Base-by-base conservation (phyloP, 768 basidiomycete genomes). In the Amanita rimosa region DNA sequence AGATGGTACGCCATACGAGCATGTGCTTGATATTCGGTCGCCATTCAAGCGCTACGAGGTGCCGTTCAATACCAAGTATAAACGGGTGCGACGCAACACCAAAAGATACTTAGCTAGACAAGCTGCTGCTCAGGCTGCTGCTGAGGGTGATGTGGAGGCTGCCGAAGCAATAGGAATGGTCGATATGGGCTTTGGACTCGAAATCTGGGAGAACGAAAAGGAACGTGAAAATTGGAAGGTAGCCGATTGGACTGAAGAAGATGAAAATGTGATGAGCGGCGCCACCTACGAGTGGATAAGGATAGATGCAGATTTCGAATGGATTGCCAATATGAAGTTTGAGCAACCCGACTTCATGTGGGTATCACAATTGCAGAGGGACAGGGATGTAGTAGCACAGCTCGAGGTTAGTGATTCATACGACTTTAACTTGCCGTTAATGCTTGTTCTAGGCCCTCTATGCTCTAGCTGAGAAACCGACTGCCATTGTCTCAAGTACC, bases 251-350 rank as follows among this genome's bases (percentile, higher is more conserved):
- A 89, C 87, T 4, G 94, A 96, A 58, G 92, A 96, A 55, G 93
- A 98, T 52, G 94, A 96, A 60, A 81, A 85, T 52, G 72, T 76
- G 37, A 95, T 98, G 90, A 83, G 85, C 34, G 89, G 89, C 14
- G 94, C 95, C 53, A 95, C 92, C 3, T 99, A 97, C 64, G 96
- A 99, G 66, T 99, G 95, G 95, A 98, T 99, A 51, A 74, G 96
- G 53, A 89, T 98, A 75, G 96, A 99, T 60, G 93, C 96, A 13
- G 96, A 99, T 62, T 94, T 96, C 63, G 96, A 99, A 67, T 99
- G 96, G 96, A 87, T 98, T 48, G 86, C 90, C n/a, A 76, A 75
- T 34, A 78, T 97, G 53, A 81, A 81, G 53, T 98, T 95, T 54
- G 87, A 94, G 44, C 92, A 97, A 67, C 91, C 90, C 37, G 93